Evolutionary conservation across 129 eudicot genomes (phyloP).

Genomic region (Escallonia rubra): DNA sequence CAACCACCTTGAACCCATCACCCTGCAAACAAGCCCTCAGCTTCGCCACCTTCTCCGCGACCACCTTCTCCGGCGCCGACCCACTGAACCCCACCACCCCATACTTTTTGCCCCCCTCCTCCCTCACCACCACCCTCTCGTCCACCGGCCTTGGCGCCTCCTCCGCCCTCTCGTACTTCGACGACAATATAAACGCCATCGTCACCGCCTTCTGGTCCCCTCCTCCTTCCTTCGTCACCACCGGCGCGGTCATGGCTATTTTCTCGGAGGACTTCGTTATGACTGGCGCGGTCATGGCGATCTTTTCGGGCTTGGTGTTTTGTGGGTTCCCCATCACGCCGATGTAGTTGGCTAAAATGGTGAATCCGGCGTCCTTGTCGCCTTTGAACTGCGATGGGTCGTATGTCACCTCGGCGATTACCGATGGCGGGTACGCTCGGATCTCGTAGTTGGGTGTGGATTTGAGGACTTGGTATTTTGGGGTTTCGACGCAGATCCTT

Average conservation of each 20-base stretch:
- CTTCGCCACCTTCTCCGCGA: slow-evolving; percentile 54
- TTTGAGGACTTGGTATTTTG: slow-evolving; percentile 48
- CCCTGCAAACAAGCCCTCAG: slow-evolving; percentile 58
- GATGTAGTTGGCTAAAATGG: slow-evolving; percentile 74
- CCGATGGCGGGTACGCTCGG: slow-evolving; percentile 69
- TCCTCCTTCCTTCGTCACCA: slow-evolving; percentile 46
- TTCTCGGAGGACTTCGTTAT: slow-evolving; percentile 54
- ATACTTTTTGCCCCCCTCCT: slow-evolving; percentile 68
- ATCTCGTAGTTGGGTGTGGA: slow-evolving; percentile 58
- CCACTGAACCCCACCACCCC: slow-evolving; percentile 84
- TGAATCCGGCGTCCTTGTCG: slow-evolving; percentile 71
- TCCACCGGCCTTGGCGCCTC: slow-evolving; percentile 90
- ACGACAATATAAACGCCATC: slow-evolving; percentile 70
- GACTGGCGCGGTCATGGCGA: slow-evolving; percentile 89
- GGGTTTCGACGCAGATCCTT: slow-evolving; percentile 66
- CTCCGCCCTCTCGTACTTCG: slow-evolving; percentile 58
- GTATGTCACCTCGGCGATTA: slow-evolving; percentile 71
- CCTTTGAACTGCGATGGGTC: slow-evolving; percentile 61
- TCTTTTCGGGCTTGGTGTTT: slow-evolving; percentile 53
- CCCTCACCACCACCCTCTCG: slow-evolving; percentile 90
- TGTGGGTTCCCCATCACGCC: slow-evolving; percentile 74
- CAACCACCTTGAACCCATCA: slow-evolving; percentile 62
- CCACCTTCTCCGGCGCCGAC: slow-evolving; percentile 55
- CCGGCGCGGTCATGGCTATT: slow-evolving; percentile 81
- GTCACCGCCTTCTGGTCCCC: slow-evolving; percentile 28